A percentile compares a stretch with the other conserved stretches of the same genome.
phyloP scores from a whole-genome alignment of 352 stramenopile genomes.

The Pilasporangium apinafurcum region DNA sequence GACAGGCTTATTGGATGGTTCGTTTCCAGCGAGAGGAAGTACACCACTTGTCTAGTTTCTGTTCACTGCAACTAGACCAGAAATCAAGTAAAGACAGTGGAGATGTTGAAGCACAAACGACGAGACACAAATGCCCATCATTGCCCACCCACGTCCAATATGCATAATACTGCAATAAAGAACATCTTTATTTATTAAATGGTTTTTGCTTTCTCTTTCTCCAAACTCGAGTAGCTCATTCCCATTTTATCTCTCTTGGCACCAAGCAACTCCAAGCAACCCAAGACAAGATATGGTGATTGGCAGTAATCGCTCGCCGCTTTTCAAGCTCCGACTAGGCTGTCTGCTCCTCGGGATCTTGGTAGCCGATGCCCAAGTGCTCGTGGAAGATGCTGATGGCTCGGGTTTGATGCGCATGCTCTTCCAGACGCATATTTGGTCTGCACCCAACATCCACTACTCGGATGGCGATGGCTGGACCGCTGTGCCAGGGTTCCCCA shows the following conservation, averaged over 20 bases:
- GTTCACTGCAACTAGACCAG: slow-evolving; percentile 4
- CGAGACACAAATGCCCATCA: too few species aligned
- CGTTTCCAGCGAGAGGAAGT: too few species aligned
- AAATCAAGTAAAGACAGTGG: slow-evolving; percentile 5
- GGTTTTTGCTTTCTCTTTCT: too few species aligned
- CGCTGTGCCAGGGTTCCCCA: slow-evolving; percentile 1
- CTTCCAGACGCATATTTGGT: slow-evolving; percentile 16
- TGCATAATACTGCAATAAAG: too few species aligned
- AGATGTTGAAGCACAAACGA: too few species aligned
- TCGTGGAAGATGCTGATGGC: slow-evolving; percentile 8
- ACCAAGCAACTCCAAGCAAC: neutral
- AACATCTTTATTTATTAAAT: too few species aligned
- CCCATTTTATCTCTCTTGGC: neutral
- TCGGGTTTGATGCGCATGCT: slow-evolving; percentile 12
- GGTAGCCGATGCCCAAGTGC: slow-evolving; percentile 5
- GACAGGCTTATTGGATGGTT: neutral
- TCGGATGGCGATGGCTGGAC: slow-evolving; percentile 6
- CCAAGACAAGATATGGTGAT: too few species aligned
- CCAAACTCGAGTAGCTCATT: neutral
- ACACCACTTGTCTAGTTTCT: slow-evolving; percentile 3
- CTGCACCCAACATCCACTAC: slow-evolving; percentile 14
- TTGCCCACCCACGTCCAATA: too few species aligned
- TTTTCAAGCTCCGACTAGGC: slow-evolving; percentile 1
- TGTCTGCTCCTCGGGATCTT: slow-evolving; percentile 1
- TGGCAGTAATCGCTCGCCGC: neutral